Base-by-base conservation (phyloP, 176 grass and related monocot species). In the Oropetium thomaeum region DNA sequence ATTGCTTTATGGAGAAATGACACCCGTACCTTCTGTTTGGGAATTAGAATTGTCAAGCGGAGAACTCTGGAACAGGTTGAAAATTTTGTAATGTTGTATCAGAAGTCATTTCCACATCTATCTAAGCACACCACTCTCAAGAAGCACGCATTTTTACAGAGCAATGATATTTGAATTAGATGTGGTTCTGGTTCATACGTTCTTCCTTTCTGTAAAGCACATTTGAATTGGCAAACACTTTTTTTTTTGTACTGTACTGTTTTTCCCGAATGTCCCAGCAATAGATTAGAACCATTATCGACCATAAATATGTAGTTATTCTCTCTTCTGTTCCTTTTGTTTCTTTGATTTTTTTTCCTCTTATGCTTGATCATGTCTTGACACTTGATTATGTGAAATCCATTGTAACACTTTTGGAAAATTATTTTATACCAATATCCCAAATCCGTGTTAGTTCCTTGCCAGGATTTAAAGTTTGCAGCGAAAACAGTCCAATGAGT, bases 21-120 rank as follows among this genome's bases (percentile, higher is more conserved):
- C 58, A 42, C 73, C 47, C 85, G 85, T 32, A 83, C 66, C 31
- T 93, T 97, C 59, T 97, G 88, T 84, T 85, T 97, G 51, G 93
- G 87, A 64, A 43, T 93, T 67, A 86, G 88, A 89, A 81, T 97
- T 54, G 88, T 75, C 34, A 97, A 82, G 71, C 79, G 87, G 55
- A 84, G 55, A 29, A 76, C 81, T 77, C 32, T 93, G 78, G 68
- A 82, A 77, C 83, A 90, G 85, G 90, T 93, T 53, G 35, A 43
- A 27, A 2, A 28, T 73, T 65, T 57, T 65, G 58, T 55, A 62
- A 37, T 71, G 19, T 63, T 53, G 5, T 44, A 16, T 67, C n/a
- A 49, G 6, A 65, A 37, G 20, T 20, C 22, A 19, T 60, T 58
- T 43, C 4, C 51, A 79, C 30, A 49, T 38, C 19, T 53, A 62